Evolutionary conservation across 305 asterid genomes (phyloP).

Genomic region (Fraxinus albicans): DNA sequence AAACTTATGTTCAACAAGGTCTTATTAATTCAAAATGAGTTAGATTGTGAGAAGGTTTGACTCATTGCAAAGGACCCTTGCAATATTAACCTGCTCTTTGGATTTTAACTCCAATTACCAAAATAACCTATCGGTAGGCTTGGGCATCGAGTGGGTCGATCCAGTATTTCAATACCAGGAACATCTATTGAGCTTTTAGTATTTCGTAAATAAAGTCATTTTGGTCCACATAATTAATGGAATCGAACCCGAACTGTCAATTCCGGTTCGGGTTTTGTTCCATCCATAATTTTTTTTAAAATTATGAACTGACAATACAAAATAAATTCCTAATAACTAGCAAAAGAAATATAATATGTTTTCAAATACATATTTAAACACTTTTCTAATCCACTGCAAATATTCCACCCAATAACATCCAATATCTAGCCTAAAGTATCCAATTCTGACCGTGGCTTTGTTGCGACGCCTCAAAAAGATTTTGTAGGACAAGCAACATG

Average conservation of each 20-base stretch:
- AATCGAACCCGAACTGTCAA: background rate
- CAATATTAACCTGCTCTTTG: background rate
- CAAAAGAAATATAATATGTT: background rate
- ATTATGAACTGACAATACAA: background rate
- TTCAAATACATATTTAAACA: background rate
- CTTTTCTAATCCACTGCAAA: background rate
- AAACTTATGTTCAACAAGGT: background rate
- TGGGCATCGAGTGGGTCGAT: background rate
- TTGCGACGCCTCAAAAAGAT: background rate
- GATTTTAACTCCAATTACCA: background rate
- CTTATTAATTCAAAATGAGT: background rate
- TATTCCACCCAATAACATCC: background rate
- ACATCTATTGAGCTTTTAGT: background rate
- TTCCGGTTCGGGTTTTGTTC: background rate
- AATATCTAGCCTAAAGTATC: background rate
- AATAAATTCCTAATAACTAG: background rate
- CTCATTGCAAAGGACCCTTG: background rate
- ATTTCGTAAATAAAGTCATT: background rate
- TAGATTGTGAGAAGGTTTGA: background rate
- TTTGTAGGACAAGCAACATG: background rate
- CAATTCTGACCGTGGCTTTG: background rate
- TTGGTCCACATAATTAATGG: background rate
- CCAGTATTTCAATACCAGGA: background rate
- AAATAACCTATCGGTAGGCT: background rate
- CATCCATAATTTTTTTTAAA: background rate